These are phyloP conservation scores for Ceratopteris richardii DNA, from an alignment of 75 land plant genomes.

Conservation along the genomic window DNA sequence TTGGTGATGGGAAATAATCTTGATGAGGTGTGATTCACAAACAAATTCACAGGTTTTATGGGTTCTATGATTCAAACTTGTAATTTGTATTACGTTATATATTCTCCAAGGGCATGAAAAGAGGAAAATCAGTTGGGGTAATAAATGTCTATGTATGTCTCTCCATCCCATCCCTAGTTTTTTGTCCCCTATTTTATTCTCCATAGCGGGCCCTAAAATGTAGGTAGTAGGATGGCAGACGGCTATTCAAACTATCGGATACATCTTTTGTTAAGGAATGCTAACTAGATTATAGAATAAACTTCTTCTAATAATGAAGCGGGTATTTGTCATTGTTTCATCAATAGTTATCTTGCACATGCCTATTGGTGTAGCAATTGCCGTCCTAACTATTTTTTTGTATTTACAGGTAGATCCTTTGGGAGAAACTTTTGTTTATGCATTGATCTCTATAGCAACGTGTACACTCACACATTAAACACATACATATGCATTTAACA, in stretches of 20 bases:
- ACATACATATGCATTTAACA: too few species aligned
- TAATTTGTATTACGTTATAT: slow-evolving; percentile 76
- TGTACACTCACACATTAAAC: too few species aligned
- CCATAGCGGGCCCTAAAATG: slow-evolving; percentile 56
- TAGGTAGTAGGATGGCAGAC: slow-evolving; percentile 57
- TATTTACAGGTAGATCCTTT: slow-evolving; percentile 15
- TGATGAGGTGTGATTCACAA: too few species aligned
- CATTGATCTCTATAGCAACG: too few species aligned
- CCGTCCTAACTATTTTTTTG: slow-evolving; percentile 30
- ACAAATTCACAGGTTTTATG: slow-evolving; percentile 43
- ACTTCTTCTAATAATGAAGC: slow-evolving; percentile 34
- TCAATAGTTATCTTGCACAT: slow-evolving; percentile 69
- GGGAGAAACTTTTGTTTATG: too few species aligned
- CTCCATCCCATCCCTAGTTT: slow-evolving; percentile 51
- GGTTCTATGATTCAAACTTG: slow-evolving; percentile 81
- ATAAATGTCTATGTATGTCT: slow-evolving; percentile 77
- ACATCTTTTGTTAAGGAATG: slow-evolving; percentile 39
- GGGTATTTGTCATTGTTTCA: slow-evolving; percentile 54
- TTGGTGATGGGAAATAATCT: too few species aligned
- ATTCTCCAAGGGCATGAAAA: slow-evolving; percentile 71
- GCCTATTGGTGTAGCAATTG: slow-evolving; percentile 70
- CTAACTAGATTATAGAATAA: neutral
- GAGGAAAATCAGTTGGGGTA: slow-evolving; percentile 60
- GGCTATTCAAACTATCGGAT: slow-evolving; percentile 44
- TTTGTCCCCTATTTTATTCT: slow-evolving; percentile 60